Percentiles rank a stretch among this genome's conserved stretches.
Conservation (phyloP, 805 yeast genomes). For the Wickerhamiella azymoides region DNA sequence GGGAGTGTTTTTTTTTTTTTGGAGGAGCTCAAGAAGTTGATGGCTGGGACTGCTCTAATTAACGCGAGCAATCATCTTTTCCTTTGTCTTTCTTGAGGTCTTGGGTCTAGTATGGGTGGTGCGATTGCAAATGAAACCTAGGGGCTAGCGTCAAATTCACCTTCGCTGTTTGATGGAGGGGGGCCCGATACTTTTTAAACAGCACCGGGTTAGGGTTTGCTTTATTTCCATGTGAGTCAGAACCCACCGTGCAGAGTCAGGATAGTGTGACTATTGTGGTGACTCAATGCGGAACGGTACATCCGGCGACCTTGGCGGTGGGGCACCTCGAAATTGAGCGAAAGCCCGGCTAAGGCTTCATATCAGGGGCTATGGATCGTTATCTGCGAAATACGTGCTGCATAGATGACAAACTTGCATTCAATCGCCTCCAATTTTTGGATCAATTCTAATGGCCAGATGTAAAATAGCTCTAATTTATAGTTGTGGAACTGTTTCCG, state of each 20-base stretch:
- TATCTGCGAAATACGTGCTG: too few species aligned
- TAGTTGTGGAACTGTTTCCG: too few species aligned
- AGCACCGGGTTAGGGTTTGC: neutral
- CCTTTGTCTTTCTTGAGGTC: neutral
- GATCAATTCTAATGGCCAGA: too few species aligned
- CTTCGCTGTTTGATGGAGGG: neutral
- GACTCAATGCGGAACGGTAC: neutral
- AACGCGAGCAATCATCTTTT: neutral
- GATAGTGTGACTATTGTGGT: too few species aligned
- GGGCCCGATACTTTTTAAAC: neutral
- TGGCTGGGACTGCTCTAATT: neutral
- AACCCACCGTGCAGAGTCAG: neutral
- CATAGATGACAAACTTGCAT: too few species aligned
- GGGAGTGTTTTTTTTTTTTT: neutral
- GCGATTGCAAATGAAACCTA: neutral
- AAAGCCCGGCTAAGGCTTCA: too few species aligned
- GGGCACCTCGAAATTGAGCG: neutral
- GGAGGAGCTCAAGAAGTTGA: neutral
- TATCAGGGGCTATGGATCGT: too few species aligned
- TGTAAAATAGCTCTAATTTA: too few species aligned
- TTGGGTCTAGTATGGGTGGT: neutral
- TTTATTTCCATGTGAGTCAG: neutral
- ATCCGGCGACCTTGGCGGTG: neutral
- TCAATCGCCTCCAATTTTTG: too few species aligned
- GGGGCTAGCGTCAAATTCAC: neutral